These are phyloP conservation scores for Russula dissimulans DNA, from an alignment of 768 basidiomycete genomes.

Conservation along the genomic window DNA sequence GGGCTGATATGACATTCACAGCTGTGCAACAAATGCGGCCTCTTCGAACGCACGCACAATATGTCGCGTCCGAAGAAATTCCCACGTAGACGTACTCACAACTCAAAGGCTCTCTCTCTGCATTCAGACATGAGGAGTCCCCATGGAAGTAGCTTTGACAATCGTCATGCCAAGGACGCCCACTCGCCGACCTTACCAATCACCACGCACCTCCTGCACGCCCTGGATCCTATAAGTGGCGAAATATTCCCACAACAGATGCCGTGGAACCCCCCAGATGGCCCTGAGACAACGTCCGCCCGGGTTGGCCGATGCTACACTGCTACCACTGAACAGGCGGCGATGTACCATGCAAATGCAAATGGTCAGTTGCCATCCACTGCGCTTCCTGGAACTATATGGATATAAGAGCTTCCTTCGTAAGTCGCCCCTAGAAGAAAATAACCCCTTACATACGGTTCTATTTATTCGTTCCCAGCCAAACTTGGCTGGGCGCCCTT, in stretches of 20 bases:
- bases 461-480: background rate
- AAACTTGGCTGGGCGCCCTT: background rate
- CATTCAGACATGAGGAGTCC: background rate
- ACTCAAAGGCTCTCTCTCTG: background rate
- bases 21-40: constrained; percentile 53
- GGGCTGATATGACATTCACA: background rate
- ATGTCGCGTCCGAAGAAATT: constrained; percentile 46
- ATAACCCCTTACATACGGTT: background rate
- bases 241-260: background rate
- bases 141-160: background rate
- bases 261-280: background rate
- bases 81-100: constrained; percentile 2
- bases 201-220: background rate
- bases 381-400: background rate
- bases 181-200: background rate
- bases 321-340: background rate
- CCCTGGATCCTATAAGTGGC: constrained; percentile 1
- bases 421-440: background rate
- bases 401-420: constrained; percentile 1
- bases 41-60: constrained; percentile 74
- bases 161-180: background rate
- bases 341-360: background rate
- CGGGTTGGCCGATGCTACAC: background rate
- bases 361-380: constrained; percentile 1
- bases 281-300: background rate